Evolutionary conservation across 129 eudicot genomes (phyloP), one percentile per base, ranked within the genome.

Genomic region (Saussurea involucrata): DNA sequence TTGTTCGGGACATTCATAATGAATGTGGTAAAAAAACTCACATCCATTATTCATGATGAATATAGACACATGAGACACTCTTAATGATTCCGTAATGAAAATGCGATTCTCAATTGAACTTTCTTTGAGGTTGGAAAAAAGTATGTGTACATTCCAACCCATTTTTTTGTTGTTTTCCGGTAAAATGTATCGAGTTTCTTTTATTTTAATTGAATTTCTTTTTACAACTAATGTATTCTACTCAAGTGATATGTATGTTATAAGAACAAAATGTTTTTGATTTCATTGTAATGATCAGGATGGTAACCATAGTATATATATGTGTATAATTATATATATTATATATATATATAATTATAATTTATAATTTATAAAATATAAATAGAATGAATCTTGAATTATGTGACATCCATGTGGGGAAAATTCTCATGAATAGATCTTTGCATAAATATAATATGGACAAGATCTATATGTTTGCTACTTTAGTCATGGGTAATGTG

Each of bases 401-500:
- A 66, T 75, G 72, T 42, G 79, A 74, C 10, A 42, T 65, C 20
- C 72, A 75, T 64, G 79, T 75, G 71, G 28, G 79, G 28, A 64
- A 69, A 61, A 63, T 24, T 37, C 42, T 63, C 71, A 63, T 75
- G 72, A 63, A 68, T 13, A 40, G 63, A 64, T 75, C 55, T 36
- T 64, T 4, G 6, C 71, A 37, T 25, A 36, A 75, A 63, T 36
- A 75, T 40, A 75, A 6, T 53, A 34, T 64, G 5, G 21, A 63
- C 72, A 75, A 75, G 79, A 64, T 75, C 64, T 75, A 18, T 72
- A 42, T 76, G 65, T 76, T 42, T 76, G 80, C 42, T 76, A 18
- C 80, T 76, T 76, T 64, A 20, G 49, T 76, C 80, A 76, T 65
- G 32, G 80, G 72, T 22, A 58, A 58, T 34, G 18, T 60, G 69